Conservation (phyloP, 2,329 filamentous ascomycete genomes). For the Calonectria pseudoturangicola region DNA sequence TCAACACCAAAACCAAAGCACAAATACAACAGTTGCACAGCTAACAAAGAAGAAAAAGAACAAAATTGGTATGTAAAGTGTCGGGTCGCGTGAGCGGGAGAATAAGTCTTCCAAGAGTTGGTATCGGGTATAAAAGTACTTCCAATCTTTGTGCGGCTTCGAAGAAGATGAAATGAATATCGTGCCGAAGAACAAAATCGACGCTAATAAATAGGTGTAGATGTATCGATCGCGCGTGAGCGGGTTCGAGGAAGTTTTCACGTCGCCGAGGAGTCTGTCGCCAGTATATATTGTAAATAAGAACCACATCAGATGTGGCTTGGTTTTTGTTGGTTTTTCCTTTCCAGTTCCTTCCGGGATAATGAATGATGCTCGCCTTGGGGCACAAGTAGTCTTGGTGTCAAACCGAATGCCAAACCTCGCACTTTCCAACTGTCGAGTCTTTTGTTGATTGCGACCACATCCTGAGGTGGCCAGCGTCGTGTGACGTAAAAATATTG, state of each 20-base stretch:
- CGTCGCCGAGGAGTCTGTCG: slow-evolving; percentile 59
- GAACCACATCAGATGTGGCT: slow-evolving; percentile 16
- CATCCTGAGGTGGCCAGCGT: not conserved
- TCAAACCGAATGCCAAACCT: slow-evolving; percentile 9
- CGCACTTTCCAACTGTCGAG: not conserved
- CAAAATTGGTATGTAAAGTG: slow-evolving; percentile 46
- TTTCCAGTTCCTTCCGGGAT: slow-evolving; percentile 29
- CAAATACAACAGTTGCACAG: slow-evolving; percentile 37
- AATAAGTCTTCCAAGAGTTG: slow-evolving; percentile 51
- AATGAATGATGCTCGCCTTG: slow-evolving; percentile 21
- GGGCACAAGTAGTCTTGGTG: slow-evolving; percentile 12
- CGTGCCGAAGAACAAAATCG: slow-evolving; percentile 27
- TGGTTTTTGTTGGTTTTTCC: slow-evolving; percentile 20
- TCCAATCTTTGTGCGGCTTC: slow-evolving; percentile 34
- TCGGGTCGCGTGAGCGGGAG: slow-evolving; percentile 60
- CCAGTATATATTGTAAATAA: slow-evolving; percentile 53
- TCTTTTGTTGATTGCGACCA: not conserved
- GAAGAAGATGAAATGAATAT: slow-evolving; percentile 27
- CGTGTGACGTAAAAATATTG: slow-evolving; percentile 27
- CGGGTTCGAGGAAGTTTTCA: slow-evolving; percentile 27
- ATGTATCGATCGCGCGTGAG: slow-evolving; percentile 31
- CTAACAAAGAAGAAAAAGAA: slow-evolving; percentile 34
- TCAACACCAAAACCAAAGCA: slow-evolving; percentile 32
- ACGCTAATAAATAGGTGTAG: slow-evolving; percentile 10
- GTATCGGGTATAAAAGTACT: slow-evolving; percentile 51